Evolutionary conservation across 2,329 filamentous ascomycete genomes (phyloP), one percentile per base, ranked within the genome.

Genomic region (Fusarium tuaranense): DNA sequence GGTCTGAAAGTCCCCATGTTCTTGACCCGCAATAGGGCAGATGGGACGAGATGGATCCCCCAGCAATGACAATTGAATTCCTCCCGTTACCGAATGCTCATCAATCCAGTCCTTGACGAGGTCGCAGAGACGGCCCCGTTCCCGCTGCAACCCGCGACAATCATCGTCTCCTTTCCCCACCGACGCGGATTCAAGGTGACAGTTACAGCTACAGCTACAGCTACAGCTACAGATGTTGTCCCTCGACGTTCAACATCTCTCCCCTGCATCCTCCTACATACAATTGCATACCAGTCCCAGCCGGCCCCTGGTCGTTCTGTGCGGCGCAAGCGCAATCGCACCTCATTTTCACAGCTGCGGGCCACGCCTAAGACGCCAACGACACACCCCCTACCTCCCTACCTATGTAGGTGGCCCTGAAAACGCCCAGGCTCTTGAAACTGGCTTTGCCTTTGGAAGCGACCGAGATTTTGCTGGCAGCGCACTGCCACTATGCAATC

Each of bases 401-500:
- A 30, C 30, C 53, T 39, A 16, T 39, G 38, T 18, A n/a, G 48
- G 53, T 62, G 46, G 38, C 25, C 39, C 59, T 44, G 9, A 36
- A 32, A 34, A 34, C 39, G 30, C 25, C 58, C 59, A 62, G 39
- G 59, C 39, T 62, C 59, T 62, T 34, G 39, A 74, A 69, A 53
- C 61, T 57, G 65, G 34, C 72, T 72, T 72, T 74, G 30, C 69
- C 72, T 67, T 66, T 72, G 62, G 22, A 38, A 70, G 51, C 71
- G 71, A 75, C 72, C 72, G 72, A 72, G 72, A 69, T 34, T 63
- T 62, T 66, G 69, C 59, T 74, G 71, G 64, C 58, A 58, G 62
- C 41, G 72, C 72, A 75, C 72, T 70, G 72, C 72, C 72, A 69
- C 72, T 74, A 62, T 63, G 48, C 10, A 53, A 57, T 72, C 71